phyloP scores from a whole-genome alignment of 208 protist species.

The Herpetomonas tarakana region DNA sequence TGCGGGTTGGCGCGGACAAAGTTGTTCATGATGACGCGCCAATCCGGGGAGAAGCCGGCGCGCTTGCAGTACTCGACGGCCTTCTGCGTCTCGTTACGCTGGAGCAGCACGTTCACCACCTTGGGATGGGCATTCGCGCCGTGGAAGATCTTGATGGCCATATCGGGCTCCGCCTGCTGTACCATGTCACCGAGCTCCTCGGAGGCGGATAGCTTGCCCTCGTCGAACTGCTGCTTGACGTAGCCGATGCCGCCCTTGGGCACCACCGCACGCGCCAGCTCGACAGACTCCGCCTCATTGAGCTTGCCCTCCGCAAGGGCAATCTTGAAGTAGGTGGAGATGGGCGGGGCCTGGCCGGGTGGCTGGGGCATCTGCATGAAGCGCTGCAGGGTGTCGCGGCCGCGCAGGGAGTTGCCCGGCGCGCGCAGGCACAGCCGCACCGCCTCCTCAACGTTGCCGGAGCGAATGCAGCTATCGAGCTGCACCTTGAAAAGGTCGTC shows the following conservation, averaged over 20 bases:
- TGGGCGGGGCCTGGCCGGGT: slow-evolving; percentile 91
- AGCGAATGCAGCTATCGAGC: slow-evolving; percentile 95
- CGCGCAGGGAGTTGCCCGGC: slow-evolving; percentile 94
- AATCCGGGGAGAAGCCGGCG: slow-evolving; percentile 96
- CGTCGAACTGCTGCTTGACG: slow-evolving; percentile 98
- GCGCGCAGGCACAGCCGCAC: slow-evolving; percentile 95
- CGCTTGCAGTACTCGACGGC: slow-evolving; percentile 98
- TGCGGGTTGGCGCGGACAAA: slow-evolving; percentile 92
- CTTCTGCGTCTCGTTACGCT: slow-evolving; percentile 96
- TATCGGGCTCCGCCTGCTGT: slow-evolving; percentile 73
- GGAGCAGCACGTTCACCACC: slow-evolving; percentile 93
- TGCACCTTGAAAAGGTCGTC: slow-evolving; percentile 96
- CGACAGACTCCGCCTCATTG: slow-evolving; percentile 97
- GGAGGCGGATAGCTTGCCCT: slow-evolving; percentile 98
- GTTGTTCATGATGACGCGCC: slow-evolving; percentile 92
- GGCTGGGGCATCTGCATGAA: slow-evolving; percentile 85
- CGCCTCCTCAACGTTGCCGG: slow-evolving; percentile 93
- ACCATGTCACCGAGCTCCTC: slow-evolving; percentile 99
- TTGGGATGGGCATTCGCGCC: slow-evolving; percentile 92
- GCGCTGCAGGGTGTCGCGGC: slow-evolving; percentile 93
- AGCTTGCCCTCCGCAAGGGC: slow-evolving; percentile 96
- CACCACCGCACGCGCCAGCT: slow-evolving; percentile 96
- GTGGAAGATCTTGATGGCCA: slow-evolving; percentile 99
- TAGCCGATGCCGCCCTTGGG: slow-evolving; percentile 83
- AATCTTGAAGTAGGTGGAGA: slow-evolving; percentile 98